Evolutionary conservation across 2,329 filamentous ascomycete genomes (phyloP).

Genomic region (Fusarium gaditjirri): DNA sequence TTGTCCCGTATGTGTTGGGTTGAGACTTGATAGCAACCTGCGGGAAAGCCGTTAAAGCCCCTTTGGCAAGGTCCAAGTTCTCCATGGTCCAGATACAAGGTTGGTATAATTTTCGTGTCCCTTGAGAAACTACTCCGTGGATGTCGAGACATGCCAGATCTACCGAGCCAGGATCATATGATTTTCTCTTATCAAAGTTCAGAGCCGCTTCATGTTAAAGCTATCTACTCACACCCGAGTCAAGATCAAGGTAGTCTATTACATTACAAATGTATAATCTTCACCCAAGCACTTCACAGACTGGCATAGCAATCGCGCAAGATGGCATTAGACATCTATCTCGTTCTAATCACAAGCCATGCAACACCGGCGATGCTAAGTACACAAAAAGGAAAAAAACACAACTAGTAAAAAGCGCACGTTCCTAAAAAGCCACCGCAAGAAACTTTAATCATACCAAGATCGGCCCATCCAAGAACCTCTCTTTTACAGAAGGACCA

Average conservation of each 20-base stretch:
- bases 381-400: constrained; percentile 38
- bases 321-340: constrained; percentile 43
- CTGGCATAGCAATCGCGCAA: constrained; percentile 35
- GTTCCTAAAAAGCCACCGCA: constrained; percentile 32
- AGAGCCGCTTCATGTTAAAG: background rate
- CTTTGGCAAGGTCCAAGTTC: background rate
- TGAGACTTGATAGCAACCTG: too few relatives aligned
- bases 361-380: constrained; percentile 46
- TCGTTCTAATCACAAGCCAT: constrained; percentile 44
- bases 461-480: constrained; percentile 13
- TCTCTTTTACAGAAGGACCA: constrained; percentile 62
- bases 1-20: too few relatives aligned
- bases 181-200: background rate
- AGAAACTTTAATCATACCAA: constrained; percentile 37
- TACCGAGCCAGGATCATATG: accelerated
- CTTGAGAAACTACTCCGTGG: background rate
- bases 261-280: constrained; percentile 1
- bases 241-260: background rate
- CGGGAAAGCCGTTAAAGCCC: background rate
- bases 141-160: accelerated
- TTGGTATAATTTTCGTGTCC: too few relatives aligned
- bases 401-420: constrained; percentile 31
- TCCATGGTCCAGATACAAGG: background rate
- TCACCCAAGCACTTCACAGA: background rate
- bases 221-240: background rate